These are phyloP conservation scores for Phymatotrichopsis omnivora DNA, from an alignment of 2,329 filamentous ascomycete species.

Conservation along the genomic window DNA sequence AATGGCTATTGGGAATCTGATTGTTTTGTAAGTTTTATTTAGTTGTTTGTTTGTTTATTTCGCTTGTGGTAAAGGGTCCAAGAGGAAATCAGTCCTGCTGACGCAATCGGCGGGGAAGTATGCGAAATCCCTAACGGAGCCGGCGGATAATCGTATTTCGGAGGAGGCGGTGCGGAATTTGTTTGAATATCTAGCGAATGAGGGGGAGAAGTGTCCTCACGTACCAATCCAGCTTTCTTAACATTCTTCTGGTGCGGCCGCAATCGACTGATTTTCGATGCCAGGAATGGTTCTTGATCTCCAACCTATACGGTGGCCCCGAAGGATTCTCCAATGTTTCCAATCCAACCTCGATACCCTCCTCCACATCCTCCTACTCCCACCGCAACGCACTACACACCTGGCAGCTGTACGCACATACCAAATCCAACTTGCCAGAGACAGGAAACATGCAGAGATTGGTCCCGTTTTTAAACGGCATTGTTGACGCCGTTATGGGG, in stretches of 20 bases:
- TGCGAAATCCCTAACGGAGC: slow-evolving; percentile 4
- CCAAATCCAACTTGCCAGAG: neutral
- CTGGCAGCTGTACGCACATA: slow-evolving; percentile 27
- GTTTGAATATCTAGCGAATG: slow-evolving; percentile 6
- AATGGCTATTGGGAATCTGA: too few species aligned
- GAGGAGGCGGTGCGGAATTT: slow-evolving; percentile 1
- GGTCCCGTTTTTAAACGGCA: slow-evolving; percentile 12
- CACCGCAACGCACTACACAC: slow-evolving; percentile 28
- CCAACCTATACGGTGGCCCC: slow-evolving; percentile 29
- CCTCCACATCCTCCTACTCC: slow-evolving; percentile 24
- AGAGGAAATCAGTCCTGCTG: too few species aligned
- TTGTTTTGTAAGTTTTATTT: slow-evolving; percentile 7
- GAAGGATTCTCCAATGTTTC: slow-evolving; percentile 15
- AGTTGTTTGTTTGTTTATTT: neutral
- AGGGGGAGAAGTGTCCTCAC: neutral
- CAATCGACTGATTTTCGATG: neutral
- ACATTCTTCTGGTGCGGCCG: neutral
- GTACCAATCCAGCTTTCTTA: neutral
- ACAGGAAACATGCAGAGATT: neutral
- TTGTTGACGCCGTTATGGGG: slow-evolving; percentile 10
- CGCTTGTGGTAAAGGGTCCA: too few species aligned
- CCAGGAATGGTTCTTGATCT: slow-evolving; percentile 27
- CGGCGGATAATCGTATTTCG: slow-evolving; percentile 3
- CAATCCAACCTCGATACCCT: slow-evolving; percentile 14
- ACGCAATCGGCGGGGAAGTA: too few species aligned